A percentile compares a stretch with the other conserved stretches of the same genome.
Evolutionary conservation across 2,329 filamentous ascomycete species (phyloP).

Genomic region (Cladosporium colombiae): DNA sequence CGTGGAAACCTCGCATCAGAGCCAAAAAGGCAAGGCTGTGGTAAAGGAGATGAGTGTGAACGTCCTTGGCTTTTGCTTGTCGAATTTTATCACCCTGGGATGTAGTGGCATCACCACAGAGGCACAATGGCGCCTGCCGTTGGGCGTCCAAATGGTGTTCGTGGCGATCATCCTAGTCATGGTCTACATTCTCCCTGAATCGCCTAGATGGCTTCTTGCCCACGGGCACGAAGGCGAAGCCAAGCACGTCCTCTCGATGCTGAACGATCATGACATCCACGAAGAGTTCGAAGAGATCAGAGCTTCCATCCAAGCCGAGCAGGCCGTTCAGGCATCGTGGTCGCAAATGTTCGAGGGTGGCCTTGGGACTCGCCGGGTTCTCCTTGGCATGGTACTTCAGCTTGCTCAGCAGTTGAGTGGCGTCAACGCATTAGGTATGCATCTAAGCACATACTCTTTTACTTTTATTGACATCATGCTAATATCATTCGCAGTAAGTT

Average conservation of each 20-base stretch:
- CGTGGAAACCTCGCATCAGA: slow-evolving; percentile 33
- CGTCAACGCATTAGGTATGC: slow-evolving; percentile 42
- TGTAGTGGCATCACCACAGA: slow-evolving; percentile 27
- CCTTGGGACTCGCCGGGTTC: slow-evolving; percentile 25
- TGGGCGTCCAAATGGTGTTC: slow-evolving; percentile 31
- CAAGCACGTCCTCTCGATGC: slow-evolving; percentile 22
- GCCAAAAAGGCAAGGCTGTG: slow-evolving; percentile 26
- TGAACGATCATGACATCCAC: slow-evolving; percentile 26
- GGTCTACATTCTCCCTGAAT: slow-evolving; percentile 21
- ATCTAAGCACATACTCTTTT: not conserved
- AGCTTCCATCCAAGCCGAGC: slow-evolving; percentile 28
- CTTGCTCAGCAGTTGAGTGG: slow-evolving; percentile 57
- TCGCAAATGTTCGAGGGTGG: slow-evolving; percentile 29
- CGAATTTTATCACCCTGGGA: slow-evolving; percentile 29
- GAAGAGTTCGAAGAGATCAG: slow-evolving; percentile 27
- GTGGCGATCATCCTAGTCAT: slow-evolving; percentile 27
- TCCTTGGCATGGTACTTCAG: slow-evolving; percentile 30
- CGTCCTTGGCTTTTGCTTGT: slow-evolving; percentile 26
- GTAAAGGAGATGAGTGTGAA: slow-evolving; percentile 30
- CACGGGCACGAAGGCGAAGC: slow-evolving; percentile 27
- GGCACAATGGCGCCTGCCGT: slow-evolving; percentile 29
- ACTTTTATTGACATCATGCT: not conserved
- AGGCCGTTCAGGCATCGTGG: slow-evolving; percentile 28
- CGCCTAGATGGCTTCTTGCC: slow-evolving; percentile 30
- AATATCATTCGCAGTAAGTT: not conserved